Percentiles rank a stretch among this genome's conserved stretches.
These are phyloP conservation scores for Candida nemodendra DNA, from an alignment of 805 yeast genomes.

Conservation along the genomic window DNA sequence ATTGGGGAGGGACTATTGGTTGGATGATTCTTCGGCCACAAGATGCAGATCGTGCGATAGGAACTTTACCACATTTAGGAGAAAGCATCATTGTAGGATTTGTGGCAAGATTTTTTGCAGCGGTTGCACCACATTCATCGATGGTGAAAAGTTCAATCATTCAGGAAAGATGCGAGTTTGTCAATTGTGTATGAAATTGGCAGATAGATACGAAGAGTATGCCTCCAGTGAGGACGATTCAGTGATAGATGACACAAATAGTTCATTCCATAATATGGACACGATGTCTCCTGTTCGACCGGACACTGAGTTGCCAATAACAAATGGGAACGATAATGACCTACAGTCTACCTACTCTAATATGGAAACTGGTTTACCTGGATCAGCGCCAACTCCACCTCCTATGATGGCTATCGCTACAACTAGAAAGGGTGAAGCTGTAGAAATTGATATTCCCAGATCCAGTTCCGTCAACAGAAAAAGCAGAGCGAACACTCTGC, in stretches of 20 bases:
- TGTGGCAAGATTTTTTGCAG: slow-evolving; percentile 96
- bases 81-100: slow-evolving; percentile 92
- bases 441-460: slow-evolving; percentile 58
- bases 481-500: slow-evolving; percentile 21
- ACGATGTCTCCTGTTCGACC: slow-evolving; percentile 15
- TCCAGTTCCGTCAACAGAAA: slow-evolving; percentile 26
- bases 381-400: slow-evolving; percentile 51
- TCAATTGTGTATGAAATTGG: slow-evolving; percentile 60
- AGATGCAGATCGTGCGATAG: slow-evolving; percentile 84
- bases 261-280: slow-evolving; percentile 19
- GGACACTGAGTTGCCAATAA: slow-evolving; percentile 11
- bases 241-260: slow-evolving; percentile 35
- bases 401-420: slow-evolving; percentile 83
- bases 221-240: slow-evolving; percentile 62
- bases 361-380: slow-evolving; percentile 10
- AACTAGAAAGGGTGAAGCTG: slow-evolving; percentile 73
- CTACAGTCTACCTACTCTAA: slow-evolving; percentile 7
- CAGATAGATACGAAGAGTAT: slow-evolving; percentile 65
- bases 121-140: slow-evolving; percentile 69
- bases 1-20: slow-evolving; percentile 83
- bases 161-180: slow-evolving; percentile 77
- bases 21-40: slow-evolving; percentile 89
- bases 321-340: slow-evolving; percentile 3
- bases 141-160: slow-evolving; percentile 62
- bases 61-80: slow-evolving; percentile 77